Evolutionary conservation across 108 stramenopile species (phyloP).

Genomic region (Heterococcus sp.): DNA sequence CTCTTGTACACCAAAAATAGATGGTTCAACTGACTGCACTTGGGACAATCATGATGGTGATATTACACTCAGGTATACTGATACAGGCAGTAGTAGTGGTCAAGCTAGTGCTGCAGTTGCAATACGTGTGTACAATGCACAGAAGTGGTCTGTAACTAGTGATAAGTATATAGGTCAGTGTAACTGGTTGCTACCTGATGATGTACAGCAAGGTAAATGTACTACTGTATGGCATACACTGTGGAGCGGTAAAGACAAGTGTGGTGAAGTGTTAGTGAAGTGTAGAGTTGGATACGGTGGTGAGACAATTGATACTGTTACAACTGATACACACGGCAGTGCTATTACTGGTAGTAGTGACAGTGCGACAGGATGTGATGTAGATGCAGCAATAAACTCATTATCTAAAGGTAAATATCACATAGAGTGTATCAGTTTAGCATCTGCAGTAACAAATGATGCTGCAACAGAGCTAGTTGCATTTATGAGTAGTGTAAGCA

Average conservation of each 20-base stretch:
- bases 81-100: not conserved
- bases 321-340: no score
- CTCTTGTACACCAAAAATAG: not conserved
- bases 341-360: no score
- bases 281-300: constrained; percentile 19
- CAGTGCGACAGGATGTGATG: not conserved
- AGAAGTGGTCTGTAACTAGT: no score
- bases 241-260: not conserved
- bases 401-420: constrained; percentile 2
- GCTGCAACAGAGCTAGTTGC: no score
- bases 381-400: not conserved
- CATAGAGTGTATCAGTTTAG: constrained; percentile 11
- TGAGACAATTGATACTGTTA: not conserved
- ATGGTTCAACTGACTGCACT: constrained; percentile 9
- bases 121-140: no score
- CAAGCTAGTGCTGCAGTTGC: not conserved
- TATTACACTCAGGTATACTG: not conserved
- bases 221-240: constrained; percentile 3
- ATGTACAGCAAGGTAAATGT: not conserved
- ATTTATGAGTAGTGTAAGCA: no score
- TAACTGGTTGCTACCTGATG: constrained; percentile 9
- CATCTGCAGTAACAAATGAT: no score
- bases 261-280: constrained; percentile 1
- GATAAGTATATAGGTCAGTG: constrained; percentile 5
- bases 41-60: not conserved